Evolutionary conservation across 1,139 yeast species (phyloP), one percentile per base, ranked within the genome.

Genomic region (Suhomyces guaymorum): DNA sequence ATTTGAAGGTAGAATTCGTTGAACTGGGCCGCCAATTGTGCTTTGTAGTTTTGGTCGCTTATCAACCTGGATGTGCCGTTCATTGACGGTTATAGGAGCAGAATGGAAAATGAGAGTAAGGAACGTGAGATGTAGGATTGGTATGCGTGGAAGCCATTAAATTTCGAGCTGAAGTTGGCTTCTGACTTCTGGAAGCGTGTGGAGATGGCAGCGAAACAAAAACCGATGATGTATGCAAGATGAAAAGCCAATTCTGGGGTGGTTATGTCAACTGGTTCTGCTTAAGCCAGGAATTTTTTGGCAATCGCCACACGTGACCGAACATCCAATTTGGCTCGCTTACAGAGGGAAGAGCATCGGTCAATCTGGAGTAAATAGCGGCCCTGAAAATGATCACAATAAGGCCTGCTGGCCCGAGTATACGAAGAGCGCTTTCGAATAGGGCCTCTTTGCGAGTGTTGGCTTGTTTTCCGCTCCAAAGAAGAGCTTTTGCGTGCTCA

Each of bases 21-120:
- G 57, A 81, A 83, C 33, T 82, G 80, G 28, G 79, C 79, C 11
- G 88, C 84, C 36, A 76, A 59, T 54, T 70, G 66, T 4, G 73
- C 73, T 31, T 62, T 64, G 21, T 49, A 46, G 40, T 63, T 63
- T 39, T 58, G 60, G 33, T 64, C 69, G 32, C 47, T 50, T 25
- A 50, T 51, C 25, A 44, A 37, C 26, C 49, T 39, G 30, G 46
- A 33, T 16, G 46, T 14, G 35, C 53, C 54, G 46, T 50, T 47
- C 54, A 51, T 52, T 22, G 23, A 30, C 34, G 19, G 10, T 10
- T 5, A 10, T 10, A n/a, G 23, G 10, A n/a, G 10, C n/a, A 15
- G n/a, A 15, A 15, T 7, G 23, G 16, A 11, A 19, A 29, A 10
- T 17, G 17, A 16, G 10, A 16, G 25, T 9, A 26, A 17, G 22